These are phyloP conservation scores for Arthrobotrys sphaeroides DNA, from an alignment of 2,329 filamentous ascomycete species.

Conservation along the genomic window DNA sequence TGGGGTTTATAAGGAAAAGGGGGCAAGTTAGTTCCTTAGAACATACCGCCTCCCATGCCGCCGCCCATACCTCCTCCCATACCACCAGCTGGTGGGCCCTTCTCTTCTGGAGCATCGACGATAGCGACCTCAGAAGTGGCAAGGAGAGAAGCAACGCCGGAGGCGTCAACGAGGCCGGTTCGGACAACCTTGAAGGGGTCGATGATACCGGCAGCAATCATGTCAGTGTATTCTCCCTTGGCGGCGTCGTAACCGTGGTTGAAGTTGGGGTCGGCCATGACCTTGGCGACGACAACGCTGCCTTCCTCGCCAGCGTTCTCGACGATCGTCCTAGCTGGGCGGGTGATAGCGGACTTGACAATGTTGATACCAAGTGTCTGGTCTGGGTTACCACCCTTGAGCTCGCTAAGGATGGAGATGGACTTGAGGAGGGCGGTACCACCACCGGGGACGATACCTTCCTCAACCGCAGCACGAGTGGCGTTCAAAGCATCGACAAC, in stretches of 20 bases:
- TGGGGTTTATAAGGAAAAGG: neutral
- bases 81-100: conserved; percentile 70
- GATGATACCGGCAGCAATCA: conserved; percentile 96
- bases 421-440: conserved; percentile 98
- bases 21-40: conserved; percentile 62
- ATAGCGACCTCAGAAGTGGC: conserved; percentile 98
- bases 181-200: conserved; percentile 99
- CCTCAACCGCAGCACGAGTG: conserved; percentile 96
- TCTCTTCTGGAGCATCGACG: conserved; percentile 94
- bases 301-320: conserved; percentile 98
- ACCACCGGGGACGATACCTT: conserved; percentile 98
- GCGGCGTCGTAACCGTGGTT: conserved; percentile 97
- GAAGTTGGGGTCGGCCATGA: conserved; percentile 97
- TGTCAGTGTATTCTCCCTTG: conserved; percentile 98
- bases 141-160: conserved; percentile 93
- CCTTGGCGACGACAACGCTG: conserved; percentile 95
- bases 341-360: conserved; percentile 97
- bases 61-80: conserved; percentile 64
- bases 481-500: conserved; percentile 98
- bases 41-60: conserved; percentile 73
- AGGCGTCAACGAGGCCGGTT: conserved; percentile 92
- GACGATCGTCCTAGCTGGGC: conserved; percentile 91
- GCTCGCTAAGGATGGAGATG: conserved; percentile 79
- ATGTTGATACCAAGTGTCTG: conserved; percentile 98
- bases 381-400: conserved; percentile 96